Percentiles rank a stretch among this genome's conserved stretches.
Conservation (phyloP, 2,329 filamentous ascomycete genomes). For the Amauroascus verrucosus region DNA sequence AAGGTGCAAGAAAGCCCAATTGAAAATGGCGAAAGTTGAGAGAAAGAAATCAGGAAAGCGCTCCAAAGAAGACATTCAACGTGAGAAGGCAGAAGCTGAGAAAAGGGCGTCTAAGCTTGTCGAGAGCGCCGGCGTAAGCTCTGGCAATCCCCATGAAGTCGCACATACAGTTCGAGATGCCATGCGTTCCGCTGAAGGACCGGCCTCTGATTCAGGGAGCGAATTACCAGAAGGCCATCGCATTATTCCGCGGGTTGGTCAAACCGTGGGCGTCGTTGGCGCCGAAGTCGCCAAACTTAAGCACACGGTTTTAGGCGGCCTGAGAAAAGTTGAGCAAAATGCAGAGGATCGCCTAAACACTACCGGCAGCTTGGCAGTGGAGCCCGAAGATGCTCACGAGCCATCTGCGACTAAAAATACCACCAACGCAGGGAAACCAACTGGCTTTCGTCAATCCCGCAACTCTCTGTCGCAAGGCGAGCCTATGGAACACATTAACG, state of each 20-base stretch:
- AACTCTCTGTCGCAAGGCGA: not conserved
- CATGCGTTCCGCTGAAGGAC: conserved; percentile 7
- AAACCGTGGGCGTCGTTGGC: conserved; percentile 43
- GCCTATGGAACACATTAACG: not conserved
- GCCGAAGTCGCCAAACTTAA: conserved; percentile 40
- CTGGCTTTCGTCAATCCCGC: not conserved
- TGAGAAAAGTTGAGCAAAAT: conserved; percentile 33
- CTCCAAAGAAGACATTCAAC: conserved; percentile 27
- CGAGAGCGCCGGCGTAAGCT: conserved; percentile 43
- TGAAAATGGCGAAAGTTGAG: conserved; percentile 57
- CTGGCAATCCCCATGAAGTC: conserved; percentile 48
- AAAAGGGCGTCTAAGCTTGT: conserved; percentile 37
- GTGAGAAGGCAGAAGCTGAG: conserved; percentile 43
- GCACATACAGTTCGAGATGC: conserved; percentile 36
- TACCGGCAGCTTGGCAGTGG: conserved; percentile 27
- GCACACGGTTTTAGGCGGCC: conserved; percentile 35
- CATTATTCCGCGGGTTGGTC: conserved; percentile 41
- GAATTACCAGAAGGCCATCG: conserved; percentile 10
- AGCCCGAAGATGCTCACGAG: not conserved
- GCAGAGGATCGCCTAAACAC: conserved; percentile 28
- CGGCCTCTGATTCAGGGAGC: conserved; percentile 13
- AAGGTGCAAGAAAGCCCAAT: conserved; percentile 64
- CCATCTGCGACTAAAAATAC: not conserved
- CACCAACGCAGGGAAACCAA: not conserved
- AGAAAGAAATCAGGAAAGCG: conserved; percentile 49